Evolutionary conservation across 164 flowering plant genomes (phyloP).

Genomic region (Berberis vulgaris): DNA sequence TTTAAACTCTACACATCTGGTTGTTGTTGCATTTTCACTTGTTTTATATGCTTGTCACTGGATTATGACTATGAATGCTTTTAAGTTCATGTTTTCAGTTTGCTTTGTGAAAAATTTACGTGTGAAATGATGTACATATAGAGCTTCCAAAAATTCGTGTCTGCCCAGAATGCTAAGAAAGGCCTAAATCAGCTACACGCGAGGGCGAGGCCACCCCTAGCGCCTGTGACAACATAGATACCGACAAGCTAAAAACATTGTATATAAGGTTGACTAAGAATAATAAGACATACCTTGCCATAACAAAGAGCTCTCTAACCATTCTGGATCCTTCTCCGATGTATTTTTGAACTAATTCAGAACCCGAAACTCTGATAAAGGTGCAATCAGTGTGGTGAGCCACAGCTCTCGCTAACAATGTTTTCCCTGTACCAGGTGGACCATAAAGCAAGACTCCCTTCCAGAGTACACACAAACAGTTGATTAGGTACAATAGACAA

Average conservation of each 20-base stretch:
- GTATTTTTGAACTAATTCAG: slow-evolving; percentile 91
- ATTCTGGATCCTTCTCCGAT: slow-evolving; percentile 97
- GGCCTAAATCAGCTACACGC: no score
- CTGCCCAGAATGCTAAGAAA: not conserved
- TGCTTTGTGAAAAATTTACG: no score
- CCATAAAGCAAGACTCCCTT: slow-evolving; percentile 97
- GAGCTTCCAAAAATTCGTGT: not conserved
- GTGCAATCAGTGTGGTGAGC: slow-evolving; percentile 96
- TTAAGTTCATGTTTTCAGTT: no score
- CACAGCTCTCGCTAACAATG: slow-evolving; percentile 87
- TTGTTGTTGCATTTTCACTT: no score
- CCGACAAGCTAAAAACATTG: not conserved
- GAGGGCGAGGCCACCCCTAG: not conserved
- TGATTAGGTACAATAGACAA: not conserved
- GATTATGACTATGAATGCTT: no score
- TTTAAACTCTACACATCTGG: no score
- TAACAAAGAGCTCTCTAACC: slow-evolving; percentile 96
- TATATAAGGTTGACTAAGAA: not conserved
- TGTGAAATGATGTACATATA: not conserved
- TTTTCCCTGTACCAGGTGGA: slow-evolving; percentile 97
- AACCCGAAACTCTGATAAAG: slow-evolving; percentile 89
- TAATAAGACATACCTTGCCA: slow-evolving; percentile 63
- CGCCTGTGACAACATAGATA: not conserved
- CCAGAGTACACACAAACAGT: not conserved
- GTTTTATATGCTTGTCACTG: no score